These are phyloP conservation scores for Pyricularia sp. DNA, from an alignment of 2,329 filamentous ascomycete species.

Conservation along the genomic window DNA sequence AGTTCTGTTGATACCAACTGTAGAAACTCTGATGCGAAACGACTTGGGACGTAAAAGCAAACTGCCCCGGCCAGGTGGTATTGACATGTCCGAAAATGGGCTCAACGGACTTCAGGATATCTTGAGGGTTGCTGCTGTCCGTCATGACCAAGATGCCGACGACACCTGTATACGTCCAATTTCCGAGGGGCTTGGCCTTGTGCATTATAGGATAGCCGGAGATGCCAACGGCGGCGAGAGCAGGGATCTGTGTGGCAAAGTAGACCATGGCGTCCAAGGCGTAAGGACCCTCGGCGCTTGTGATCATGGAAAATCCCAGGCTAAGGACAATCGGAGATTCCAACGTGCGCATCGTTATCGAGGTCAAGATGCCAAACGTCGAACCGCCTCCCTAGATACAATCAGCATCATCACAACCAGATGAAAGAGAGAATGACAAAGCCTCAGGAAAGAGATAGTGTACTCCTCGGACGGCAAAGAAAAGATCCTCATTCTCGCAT, in stretches of 20 bases:
- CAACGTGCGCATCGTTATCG: conserved; percentile 40
- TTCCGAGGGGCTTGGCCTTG: conserved; percentile 19
- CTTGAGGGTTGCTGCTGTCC: neutral
- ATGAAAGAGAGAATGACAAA: neutral
- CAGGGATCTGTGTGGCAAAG: conserved; percentile 31
- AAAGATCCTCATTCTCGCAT: conserved; percentile 41
- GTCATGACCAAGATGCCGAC: conserved; percentile 9
- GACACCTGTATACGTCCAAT: conserved; percentile 8
- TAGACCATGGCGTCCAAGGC: conserved; percentile 34
- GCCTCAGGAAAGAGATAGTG: neutral
- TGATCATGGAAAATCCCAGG: conserved; percentile 16
- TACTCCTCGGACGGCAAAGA: conserved; percentile 50
- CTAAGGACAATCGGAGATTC: conserved; percentile 19
- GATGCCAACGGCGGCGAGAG: conserved; percentile 35
- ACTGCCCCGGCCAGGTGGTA: conserved; percentile 7
- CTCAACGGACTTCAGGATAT: neutral
- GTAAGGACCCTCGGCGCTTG: conserved; percentile 16
- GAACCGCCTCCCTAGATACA: conserved; percentile 37
- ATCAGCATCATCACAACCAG: conserved; percentile 9
- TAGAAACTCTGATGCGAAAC: conserved; percentile 7
- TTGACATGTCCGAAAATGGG: conserved; percentile 11
- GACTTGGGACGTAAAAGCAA: conserved; percentile 5
- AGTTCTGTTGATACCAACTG: conserved; percentile 13
- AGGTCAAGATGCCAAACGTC: conserved; percentile 47
- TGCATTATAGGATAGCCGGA: conserved; percentile 32